Evolutionary conservation across 345 rosid species (phyloP).

Genomic region (Limnanthes douglasii): DNA sequence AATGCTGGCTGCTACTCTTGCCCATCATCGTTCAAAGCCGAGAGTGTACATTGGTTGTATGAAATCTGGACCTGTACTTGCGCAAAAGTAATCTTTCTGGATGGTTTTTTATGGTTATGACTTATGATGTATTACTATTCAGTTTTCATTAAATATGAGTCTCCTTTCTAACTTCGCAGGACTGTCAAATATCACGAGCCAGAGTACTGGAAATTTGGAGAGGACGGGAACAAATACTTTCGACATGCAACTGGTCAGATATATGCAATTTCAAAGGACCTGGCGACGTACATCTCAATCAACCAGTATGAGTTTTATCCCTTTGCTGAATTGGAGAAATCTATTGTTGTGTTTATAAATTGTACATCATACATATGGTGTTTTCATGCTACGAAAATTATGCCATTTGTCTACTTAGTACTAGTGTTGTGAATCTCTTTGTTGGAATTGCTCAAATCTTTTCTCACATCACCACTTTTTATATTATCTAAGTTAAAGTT

Average conservation of each 20-base stretch:
- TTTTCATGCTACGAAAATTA: too few relatives aligned
- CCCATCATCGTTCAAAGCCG: constrained; percentile 81
- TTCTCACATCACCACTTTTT: too few relatives aligned
- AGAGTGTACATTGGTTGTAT: constrained; percentile 89
- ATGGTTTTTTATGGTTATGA: neutral
- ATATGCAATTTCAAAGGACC: constrained; percentile 90
- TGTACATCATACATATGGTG: too few relatives aligned
- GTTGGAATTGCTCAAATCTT: neutral
- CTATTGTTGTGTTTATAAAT: neutral
- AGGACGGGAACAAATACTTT: constrained; percentile 88
- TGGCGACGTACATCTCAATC: constrained; percentile 67
- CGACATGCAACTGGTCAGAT: constrained; percentile 99
- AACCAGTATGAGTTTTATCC: constrained; percentile 58
- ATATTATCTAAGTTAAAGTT: too few relatives aligned
- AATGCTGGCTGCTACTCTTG: constrained; percentile 76
- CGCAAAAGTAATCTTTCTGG: constrained; percentile 49
- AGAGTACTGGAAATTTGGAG: constrained; percentile 98
- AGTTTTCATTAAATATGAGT: neutral
- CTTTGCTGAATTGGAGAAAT: neutral
- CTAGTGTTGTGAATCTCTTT: neutral
- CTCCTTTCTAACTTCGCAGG: constrained; percentile 21
- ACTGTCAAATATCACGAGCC: constrained; percentile 95
- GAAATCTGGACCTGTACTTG: constrained; percentile 98
- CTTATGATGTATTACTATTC: neutral
- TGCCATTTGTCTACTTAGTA: constrained; percentile 2